Evolutionary conservation across 345 rosid genomes (phyloP), one percentile per base, ranked within the genome.

Genomic region (Gossypium bickii): DNA sequence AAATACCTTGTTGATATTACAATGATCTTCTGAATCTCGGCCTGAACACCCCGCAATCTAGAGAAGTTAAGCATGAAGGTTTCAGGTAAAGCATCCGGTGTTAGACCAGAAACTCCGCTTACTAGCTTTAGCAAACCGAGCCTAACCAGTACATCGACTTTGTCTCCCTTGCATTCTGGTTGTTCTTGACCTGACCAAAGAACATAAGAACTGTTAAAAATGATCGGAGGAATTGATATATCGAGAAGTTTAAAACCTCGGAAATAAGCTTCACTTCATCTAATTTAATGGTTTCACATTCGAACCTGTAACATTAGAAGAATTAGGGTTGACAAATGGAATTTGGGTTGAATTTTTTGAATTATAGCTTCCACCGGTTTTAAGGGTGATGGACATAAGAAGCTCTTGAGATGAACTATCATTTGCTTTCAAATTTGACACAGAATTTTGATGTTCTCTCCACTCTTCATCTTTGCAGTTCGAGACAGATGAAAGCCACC

Each of bases 41-140:
- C 86, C 84, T 95, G 98, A 48, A 85, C 84, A 78, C 80, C 82
- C 79, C 94, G 87, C 83, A 91, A 47, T 77, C 98, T 91, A 24
- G 84, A 67, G 75, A 89, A 80, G 76, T 90, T 95, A 58, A 93
- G 93, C 67, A 72, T 62, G 48, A 90, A 84, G 45, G 96, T 90
- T 82, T 95, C 99, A 0, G 99, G 98, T 60, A 90, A 61, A 34
- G 77, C 56, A 69, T 88, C 90, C 12, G 84, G 82, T 0, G 88
- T 83, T 24, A 90, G 74, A 75, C 94, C 98, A 47, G 91, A 80
- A 43, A 89, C 86, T 55, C 82, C 85, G 70, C 70, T 82, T 4
- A 85, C 97, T 72, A 95, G 80, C 88, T 95, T 90, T 81, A 91
- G 72, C 83, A 95, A 78, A 74, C 97, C 96, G 13, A 90, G 86